Evolutionary conservation across 2,329 filamentous ascomycete genomes (phyloP), one percentile per base, ranked within the genome.

Genomic region (Xylariaceae sp.): DNA sequence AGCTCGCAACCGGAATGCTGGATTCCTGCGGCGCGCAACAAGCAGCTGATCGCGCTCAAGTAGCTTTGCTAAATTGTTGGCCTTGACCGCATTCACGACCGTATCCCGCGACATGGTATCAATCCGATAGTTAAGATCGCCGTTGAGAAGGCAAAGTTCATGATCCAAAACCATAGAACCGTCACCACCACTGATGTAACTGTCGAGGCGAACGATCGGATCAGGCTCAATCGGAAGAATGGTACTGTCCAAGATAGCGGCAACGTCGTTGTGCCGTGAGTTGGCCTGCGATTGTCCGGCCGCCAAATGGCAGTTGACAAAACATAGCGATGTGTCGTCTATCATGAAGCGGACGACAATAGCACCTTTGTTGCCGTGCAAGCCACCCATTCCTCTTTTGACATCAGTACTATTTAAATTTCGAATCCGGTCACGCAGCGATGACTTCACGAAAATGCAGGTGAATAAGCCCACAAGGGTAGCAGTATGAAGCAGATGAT

Each of bases 111-210:
- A 90, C 83, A 97, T 96, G 29, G 91, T 91, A 70, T 99, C 94
- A 66, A 99, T 97, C 58, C 94, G 91, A 71, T 99, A 99, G 72
- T 99, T 99, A 48, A 99, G 79, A 69, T 99, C 94, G 31, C 94
- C 94, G 65, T 97, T 97, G 42, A 97, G 74, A 47, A 99, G 84
- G 70, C 92, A 96, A n/a, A 99, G 87, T 72, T 99, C 94, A 67
- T 99, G 94, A 67, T 99, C 94, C 55, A 97, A 78, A 55, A 99
- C 89, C 86, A 96, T 91, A 41, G 85, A 86, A 5, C 94, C 94
- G 68, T 99, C 94, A 44, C 94, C 94, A n/a, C 94, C 94, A 30
- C 90, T 89, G 5, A 91, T 81, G 67, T 87, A 99, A 60, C 84
- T 87, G 69, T 96, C 89, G 39, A 88, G 79, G 5, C 90, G 82